Evolutionary conservation across 352 stramenopile species (phyloP).

Genomic region (Discostella stelligera): DNA sequence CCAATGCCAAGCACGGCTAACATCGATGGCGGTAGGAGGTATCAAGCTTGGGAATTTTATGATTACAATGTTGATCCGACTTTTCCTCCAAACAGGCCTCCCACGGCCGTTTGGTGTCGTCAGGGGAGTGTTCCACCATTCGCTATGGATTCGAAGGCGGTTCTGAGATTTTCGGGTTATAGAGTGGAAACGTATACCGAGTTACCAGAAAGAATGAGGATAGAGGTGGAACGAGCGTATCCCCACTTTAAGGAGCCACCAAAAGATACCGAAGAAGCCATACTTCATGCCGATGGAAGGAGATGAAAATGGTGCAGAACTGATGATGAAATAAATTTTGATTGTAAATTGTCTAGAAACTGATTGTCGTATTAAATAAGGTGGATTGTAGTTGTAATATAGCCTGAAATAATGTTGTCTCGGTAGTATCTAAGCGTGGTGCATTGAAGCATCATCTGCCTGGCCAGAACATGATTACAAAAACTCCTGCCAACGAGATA

Average conservation of each 20-base stretch:
- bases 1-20: conserved; percentile 10
- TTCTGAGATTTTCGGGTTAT: conserved; percentile 44
- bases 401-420: neutral
- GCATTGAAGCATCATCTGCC: conserved; percentile 11
- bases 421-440: neutral
- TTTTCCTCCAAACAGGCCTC: conserved; percentile 31
- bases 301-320: neutral
- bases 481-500: conserved; percentile 75
- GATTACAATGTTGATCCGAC: conserved; percentile 51
- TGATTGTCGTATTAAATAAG: neutral
- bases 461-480: conserved; percentile 83
- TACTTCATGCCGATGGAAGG: conserved; percentile 1
- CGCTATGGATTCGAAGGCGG: conserved; percentile 32
- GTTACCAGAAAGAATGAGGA: conserved; percentile 39
- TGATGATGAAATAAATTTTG: neutral
- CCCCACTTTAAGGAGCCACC: conserved; percentile 34
- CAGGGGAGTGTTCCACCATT: conserved; percentile 52
- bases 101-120: conserved; percentile 40
- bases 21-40: conserved; percentile 5
- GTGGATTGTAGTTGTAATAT: neutral
- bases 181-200: conserved; percentile 45
- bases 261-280: conserved; percentile 39
- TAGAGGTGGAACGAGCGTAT: conserved; percentile 28
- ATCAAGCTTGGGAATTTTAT: conserved; percentile 61
- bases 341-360: neutral